Base-by-base conservation (phyloP, 1,284 basidiomycete genomes). In the Rhodotorula sp. region DNA sequence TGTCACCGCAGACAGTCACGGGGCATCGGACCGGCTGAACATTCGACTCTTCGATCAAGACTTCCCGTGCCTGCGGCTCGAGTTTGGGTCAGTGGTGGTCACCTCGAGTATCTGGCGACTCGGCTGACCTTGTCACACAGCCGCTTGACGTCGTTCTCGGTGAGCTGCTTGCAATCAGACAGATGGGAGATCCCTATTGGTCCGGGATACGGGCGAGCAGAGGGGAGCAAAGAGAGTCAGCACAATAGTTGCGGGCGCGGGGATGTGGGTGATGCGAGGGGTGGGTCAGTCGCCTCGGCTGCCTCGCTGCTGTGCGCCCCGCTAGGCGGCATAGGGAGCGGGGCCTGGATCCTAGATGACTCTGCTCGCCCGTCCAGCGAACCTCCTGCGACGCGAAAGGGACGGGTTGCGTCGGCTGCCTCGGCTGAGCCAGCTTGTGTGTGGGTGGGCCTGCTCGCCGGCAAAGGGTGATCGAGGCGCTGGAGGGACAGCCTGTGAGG, bases 11-110 rank as follows among this genome's bases (percentile, higher is more conserved):
- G 69, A 97, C 93, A 56, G 93, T 97, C 76, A 97, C 93, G 60
- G 93, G 95, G 85, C 95, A 99, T 82, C 92, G 87, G 68, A 99
- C 95, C 55, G 95, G 94, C 83, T 99, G 95, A 6, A 97, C 94
- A 81, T 97, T 97, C 38, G 92, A 94, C 84, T 97, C 93, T 80
- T 95, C 93, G 88, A 97, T 94, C 81, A 99, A 83, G 77, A 99
- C 95, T 84, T 98, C 95, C 80, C 95, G 88, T 68, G 95, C 94
- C 95, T 97, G 81, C 45, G 67, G 38, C 62, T 59, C 31, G 59
- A 58, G 45, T 43, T 19, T 19, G 43, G 55, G 54, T 52, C 31
- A 31, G 43, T 43, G 38, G 38, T 43, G 16, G 48, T 45, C 59
- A 28, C 28, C 18, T 3, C 5, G 57, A 34, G 26, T 21, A 31